Evolutionary conservation across 2,329 filamentous ascomycete species (phyloP).

Genomic region (Hymenoscyphus fructigenus): DNA sequence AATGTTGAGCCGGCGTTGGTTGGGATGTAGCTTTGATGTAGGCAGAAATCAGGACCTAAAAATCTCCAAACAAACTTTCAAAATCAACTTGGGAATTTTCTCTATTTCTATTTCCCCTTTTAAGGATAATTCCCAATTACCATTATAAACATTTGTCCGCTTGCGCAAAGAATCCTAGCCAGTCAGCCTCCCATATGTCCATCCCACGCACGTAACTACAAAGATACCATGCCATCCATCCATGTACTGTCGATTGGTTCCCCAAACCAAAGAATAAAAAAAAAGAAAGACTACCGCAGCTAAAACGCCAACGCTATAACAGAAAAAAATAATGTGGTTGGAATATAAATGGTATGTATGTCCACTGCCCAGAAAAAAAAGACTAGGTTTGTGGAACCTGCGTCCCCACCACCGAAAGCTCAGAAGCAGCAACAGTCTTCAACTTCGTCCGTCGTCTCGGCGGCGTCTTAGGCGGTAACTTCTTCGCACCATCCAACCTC

Average conservation of each 20-base stretch:
- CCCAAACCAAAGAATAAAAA: neutral
- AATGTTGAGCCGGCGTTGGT: too few species aligned
- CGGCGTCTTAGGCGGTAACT: constrained; percentile 36
- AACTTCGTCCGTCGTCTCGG: constrained; percentile 35
- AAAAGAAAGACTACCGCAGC: neutral
- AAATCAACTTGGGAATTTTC: neutral
- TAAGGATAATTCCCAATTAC: neutral
- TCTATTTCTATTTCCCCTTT: constrained; percentile 1
- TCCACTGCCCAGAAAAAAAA: too few species aligned
- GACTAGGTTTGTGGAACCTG: neutral
- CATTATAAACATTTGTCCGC: neutral
- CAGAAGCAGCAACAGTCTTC: constrained; percentile 28
- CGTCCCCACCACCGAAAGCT: neutral
- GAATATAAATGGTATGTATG: neutral
- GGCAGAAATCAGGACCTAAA: neutral
- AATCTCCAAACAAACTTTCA: neutral
- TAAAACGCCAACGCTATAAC: constrained; percentile 1
- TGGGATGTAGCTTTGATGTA: too few species aligned
- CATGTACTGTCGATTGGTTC: neutral
- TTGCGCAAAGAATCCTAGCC: neutral
- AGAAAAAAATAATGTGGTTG: neutral
- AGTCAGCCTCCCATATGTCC: neutral
- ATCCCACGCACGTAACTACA: neutral
- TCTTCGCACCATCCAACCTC: constrained; percentile 31
- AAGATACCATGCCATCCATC: neutral